Evolutionary conservation across 495 filamentous ascomycete genomes (phyloP), one percentile per base, ranked within the genome.

Genomic region (Filosporella fistucella): DNA sequence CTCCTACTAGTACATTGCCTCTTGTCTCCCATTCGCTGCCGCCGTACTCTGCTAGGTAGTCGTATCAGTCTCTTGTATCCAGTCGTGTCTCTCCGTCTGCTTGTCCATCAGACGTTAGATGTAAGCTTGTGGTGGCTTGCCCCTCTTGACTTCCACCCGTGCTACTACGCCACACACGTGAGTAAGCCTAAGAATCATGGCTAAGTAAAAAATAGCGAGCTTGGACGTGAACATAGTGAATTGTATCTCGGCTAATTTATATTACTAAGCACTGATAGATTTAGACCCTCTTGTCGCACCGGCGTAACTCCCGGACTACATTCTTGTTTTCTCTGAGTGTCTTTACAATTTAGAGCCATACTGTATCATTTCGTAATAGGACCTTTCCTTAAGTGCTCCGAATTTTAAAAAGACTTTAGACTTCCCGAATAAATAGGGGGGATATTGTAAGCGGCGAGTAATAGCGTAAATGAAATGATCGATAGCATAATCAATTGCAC

Each of bases 301-400:
- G 44, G 50, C 11, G 29, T 23, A 53, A 53, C 50, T 53, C 50
- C 35, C 37, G 34, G 35, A 47, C 42, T 53, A 21, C 22, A 53
- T 47, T 47, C 23, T 53, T 47, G 39, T 42, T 22, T n/a, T 29
- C 43, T 47, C 21, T 47, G 13, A 47, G 25, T 47, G 2, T 47
- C 45, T 39, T 47, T n/a, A 38, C 28, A 47, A 39, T 38, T 39
- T 38, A 17, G 47, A 34, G 25, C 39, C n/a, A n/a, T n/a, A n/a
- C n/a, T 23, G 34, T 49, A 42, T 42, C 42, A 1, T 33, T 49
- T 42, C 21, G 25, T 42, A 42, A 49, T 49, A 32, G 26, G 38
- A 42, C 28, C 16, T 49, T 49, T 49, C 25, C 47, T 17, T 42
- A 49, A 49, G 47, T 49, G 47, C 47, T 49, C 47, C 22, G 47